These are phyloP conservation scores for Lactarius vividus DNA, from an alignment of 768 basidiomycete species.

Conservation along the genomic window DNA sequence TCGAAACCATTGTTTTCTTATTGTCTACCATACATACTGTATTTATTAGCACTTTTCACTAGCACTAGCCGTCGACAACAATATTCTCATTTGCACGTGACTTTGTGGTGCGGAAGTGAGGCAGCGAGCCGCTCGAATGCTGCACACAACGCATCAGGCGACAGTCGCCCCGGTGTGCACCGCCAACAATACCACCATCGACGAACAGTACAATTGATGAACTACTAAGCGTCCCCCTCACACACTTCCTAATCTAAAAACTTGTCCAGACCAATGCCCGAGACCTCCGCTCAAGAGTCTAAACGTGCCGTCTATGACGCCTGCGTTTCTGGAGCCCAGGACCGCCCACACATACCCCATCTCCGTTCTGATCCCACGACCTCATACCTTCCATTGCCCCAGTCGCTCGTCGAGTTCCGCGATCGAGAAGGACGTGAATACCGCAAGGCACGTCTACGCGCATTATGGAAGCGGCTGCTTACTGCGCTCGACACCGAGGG, in stretches of 20 bases:
- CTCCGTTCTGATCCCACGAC: conserved; percentile 52
- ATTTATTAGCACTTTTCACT: conserved; percentile 14
- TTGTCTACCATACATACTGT: conserved; percentile 1
- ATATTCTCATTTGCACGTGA: conserved; percentile 17
- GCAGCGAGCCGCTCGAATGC: not conserved
- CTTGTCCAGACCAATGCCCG: conserved; percentile 8
- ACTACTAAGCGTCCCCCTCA: not conserved
- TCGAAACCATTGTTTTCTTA: not conserved
- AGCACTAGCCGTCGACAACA: no score
- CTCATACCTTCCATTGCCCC: conserved; percentile 41
- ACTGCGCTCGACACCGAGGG: conserved; percentile 32
- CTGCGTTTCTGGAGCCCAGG: conserved; percentile 49
- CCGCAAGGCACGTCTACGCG: conserved; percentile 57
- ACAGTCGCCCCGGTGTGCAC: not conserved
- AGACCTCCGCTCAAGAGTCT: conserved; percentile 32
- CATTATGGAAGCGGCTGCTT: conserved; percentile 62
- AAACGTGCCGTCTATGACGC: conserved; percentile 54
- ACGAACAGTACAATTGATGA: conserved; percentile 3
- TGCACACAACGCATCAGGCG: not conserved
- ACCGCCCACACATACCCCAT: conserved; percentile 56
- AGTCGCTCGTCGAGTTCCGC: conserved; percentile 61
- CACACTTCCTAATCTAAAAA: conserved; percentile 15
- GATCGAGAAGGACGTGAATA: conserved; percentile 59
- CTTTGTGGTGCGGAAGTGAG: not conserved
- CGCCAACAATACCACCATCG: not conserved